Conservation (phyloP, 176 grass and related monocot genomes). For the Puya raimondii region DNA sequence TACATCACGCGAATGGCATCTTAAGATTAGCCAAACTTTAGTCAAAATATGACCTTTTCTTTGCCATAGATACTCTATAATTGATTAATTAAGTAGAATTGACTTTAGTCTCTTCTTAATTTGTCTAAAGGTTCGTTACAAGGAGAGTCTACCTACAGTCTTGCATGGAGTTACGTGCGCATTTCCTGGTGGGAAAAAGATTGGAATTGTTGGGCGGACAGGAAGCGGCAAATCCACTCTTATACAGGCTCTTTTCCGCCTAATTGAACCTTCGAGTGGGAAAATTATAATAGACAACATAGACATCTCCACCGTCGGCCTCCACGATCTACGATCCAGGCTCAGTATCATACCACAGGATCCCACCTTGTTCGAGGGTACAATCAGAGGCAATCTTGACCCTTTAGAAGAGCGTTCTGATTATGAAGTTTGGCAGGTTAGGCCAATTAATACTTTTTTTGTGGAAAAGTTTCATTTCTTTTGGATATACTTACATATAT, state of each 20-base stretch:
- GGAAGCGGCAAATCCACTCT: conserved; percentile 99
- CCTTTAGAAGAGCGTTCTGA: conserved; percentile 71
- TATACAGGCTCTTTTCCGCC: conserved; percentile 93
- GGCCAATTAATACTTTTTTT: background rate
- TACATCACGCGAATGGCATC: background rate
- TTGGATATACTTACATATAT: too few relatives aligned
- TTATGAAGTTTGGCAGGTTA: conserved; percentile 85
- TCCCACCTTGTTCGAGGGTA: conserved; percentile 92
- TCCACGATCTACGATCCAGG: conserved; percentile 80
- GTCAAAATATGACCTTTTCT: conserved; percentile 1
- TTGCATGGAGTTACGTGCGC: conserved; percentile 68
- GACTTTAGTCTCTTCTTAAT: background rate
- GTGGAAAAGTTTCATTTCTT: too few relatives aligned
- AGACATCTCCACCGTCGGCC: conserved; percentile 71
- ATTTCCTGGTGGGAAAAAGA: conserved; percentile 83
- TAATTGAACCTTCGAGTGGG: conserved; percentile 73
- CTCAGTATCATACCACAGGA: conserved; percentile 98
- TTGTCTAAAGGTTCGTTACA: conserved; percentile 63
- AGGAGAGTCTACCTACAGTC: conserved; percentile 78
- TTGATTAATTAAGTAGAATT: background rate
- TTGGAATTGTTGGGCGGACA: conserved; percentile 95
- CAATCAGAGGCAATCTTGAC: conserved; percentile 90
- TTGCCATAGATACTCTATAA: background rate
- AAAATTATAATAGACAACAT: conserved; percentile 70
- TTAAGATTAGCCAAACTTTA: background rate